phyloP scores from a whole-genome alignment of 192 early-diverging fungal genomes.

The Umbelopsis ramanniana region DNA sequence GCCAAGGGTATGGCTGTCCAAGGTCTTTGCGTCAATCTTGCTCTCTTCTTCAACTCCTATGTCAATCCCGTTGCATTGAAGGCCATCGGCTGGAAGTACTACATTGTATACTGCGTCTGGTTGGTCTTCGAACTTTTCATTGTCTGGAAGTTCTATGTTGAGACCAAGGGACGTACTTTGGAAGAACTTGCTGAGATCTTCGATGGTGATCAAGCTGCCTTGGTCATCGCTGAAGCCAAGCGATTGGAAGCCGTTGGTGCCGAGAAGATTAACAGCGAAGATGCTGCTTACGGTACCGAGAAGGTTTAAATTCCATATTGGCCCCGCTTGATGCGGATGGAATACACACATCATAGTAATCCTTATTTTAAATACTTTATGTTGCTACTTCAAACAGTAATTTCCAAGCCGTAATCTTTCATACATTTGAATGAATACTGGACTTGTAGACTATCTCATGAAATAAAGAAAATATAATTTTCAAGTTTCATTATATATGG shows the following conservation, averaged over 20 bases:
- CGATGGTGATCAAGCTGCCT: constrained; percentile 25
- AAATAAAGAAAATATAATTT: constrained; percentile 17
- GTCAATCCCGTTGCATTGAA: constrained; percentile 18
- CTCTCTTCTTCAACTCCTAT: constrained; percentile 25
- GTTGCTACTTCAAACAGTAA: neutral
- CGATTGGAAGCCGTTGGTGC: constrained; percentile 7
- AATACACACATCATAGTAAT: neutral
- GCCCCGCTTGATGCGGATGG: constrained; percentile 1
- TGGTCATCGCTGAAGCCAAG: constrained; percentile 19
- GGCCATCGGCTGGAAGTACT: constrained; percentile 27
- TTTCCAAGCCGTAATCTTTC: constrained; percentile 11
- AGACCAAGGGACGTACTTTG: constrained; percentile 81
- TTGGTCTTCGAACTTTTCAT: constrained; percentile 14
- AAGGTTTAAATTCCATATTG: constrained; percentile 18
- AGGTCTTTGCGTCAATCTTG: constrained; percentile 26
- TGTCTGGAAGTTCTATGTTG: constrained; percentile 38
- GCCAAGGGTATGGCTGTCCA: constrained; percentile 31
- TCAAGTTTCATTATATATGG: too few relatives aligned
- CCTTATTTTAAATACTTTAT: neutral
- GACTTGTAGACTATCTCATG: constrained; percentile 20
- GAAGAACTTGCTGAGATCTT: constrained; percentile 59
- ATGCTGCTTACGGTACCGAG: constrained; percentile 1
- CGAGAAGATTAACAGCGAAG: neutral
- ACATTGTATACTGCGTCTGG: constrained; percentile 18
- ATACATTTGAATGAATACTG: neutral